These are phyloP conservation scores for Paecilomyces niveus DNA, from an alignment of 2,329 filamentous ascomycete species.

Conservation along the genomic window DNA sequence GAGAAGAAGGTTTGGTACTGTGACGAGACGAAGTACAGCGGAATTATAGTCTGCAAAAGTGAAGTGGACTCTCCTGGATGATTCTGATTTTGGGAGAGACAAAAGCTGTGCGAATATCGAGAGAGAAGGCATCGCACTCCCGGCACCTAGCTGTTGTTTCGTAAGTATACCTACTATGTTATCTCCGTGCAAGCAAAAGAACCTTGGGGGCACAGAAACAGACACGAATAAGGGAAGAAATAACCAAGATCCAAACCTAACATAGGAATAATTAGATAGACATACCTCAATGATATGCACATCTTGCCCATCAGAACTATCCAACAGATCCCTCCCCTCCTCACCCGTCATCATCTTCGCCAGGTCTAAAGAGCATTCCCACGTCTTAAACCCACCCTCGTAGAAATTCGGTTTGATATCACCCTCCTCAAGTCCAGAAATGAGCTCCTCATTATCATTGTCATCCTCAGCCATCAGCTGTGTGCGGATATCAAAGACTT, in stretches of 20 bases:
- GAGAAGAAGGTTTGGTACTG: constrained; percentile 54
- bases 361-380: constrained; percentile 59
- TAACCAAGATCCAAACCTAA: neutral
- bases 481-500: constrained; percentile 57
- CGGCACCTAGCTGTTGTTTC: constrained; percentile 49
- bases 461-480: constrained; percentile 56
- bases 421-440: constrained; percentile 45
- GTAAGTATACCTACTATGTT: neutral
- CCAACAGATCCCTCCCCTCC: constrained; percentile 12
- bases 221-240: neutral
- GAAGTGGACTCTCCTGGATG: constrained; percentile 37
- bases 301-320: constrained; percentile 14
- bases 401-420: constrained; percentile 56
- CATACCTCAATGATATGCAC: constrained; percentile 38
- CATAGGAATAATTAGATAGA: neutral
- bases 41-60: constrained; percentile 58
- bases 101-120: constrained; percentile 49
- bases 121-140: constrained; percentile 54
- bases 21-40: constrained; percentile 53
- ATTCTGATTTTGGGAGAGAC: constrained; percentile 12
- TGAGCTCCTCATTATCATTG: constrained; percentile 36
- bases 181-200: neutral
- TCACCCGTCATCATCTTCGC: constrained; percentile 32
- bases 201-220: too few species aligned
- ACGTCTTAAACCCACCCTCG: constrained; percentile 63